A percentile compares a stretch with the other conserved stretches of the same genome.
Conservation (phyloP, 2,329 filamentous ascomycete genomes). For the Rhexocercosporidium sp. region DNA sequence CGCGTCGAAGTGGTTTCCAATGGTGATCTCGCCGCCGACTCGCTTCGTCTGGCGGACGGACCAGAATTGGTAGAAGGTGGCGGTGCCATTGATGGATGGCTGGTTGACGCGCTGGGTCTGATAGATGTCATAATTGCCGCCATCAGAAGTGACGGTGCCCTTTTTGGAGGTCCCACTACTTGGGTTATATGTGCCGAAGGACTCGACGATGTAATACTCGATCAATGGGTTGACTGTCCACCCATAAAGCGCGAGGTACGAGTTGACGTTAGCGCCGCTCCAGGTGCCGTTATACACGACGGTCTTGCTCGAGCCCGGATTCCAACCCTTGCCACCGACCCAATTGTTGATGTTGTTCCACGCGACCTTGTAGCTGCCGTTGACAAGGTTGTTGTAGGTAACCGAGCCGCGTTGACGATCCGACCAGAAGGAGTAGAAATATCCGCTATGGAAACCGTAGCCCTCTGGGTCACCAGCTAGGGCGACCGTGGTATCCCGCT, state of each 20-base stretch:
- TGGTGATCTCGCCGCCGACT: conserved; percentile 54
- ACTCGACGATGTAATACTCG: neutral
- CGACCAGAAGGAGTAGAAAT: neutral
- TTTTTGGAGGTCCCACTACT: conserved; percentile 54
- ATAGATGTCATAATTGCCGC: conserved; percentile 55
- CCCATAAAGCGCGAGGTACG: conserved; percentile 57
- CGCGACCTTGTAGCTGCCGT: conserved; percentile 53
- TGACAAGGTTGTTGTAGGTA: neutral
- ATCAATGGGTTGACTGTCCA: neutral
- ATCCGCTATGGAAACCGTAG: neutral
- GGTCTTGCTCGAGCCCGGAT: conserved; percentile 44
- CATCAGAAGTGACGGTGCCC: conserved; percentile 57
- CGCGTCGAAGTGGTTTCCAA: conserved; percentile 56
- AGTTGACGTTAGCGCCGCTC: conserved; percentile 47
- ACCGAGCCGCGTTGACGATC: neutral
- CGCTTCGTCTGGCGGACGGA: conserved; percentile 56
- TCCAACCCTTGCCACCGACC: conserved; percentile 57
- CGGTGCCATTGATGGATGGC: conserved; percentile 54
- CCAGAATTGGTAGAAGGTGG: conserved; percentile 59
- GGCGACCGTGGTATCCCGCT: neutral
- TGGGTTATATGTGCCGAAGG: neutral
- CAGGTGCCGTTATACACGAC: conserved; percentile 50
- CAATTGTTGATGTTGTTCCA: conserved; percentile 54
- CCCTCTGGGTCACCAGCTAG: neutral
- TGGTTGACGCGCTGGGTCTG: conserved; percentile 45